phyloP scores from a whole-genome alignment of 2,329 filamentous ascomycete genomes.

The Calonectria ilicicola region DNA sequence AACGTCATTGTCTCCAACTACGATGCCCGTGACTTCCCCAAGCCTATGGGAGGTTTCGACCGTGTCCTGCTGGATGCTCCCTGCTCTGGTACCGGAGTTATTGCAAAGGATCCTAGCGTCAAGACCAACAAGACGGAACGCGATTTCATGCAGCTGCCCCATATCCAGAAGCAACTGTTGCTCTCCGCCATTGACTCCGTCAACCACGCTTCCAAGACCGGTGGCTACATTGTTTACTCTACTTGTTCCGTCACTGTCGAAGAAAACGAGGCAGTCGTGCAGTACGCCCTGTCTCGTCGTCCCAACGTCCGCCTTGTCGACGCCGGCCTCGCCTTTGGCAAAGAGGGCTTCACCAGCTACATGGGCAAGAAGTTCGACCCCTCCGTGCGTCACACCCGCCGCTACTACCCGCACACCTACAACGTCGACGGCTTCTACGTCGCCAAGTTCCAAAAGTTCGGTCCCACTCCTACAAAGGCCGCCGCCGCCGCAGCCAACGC shows the following conservation, averaged over 20 bases:
- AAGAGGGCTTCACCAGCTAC: conserved; percentile 91
- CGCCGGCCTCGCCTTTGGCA: conserved; percentile 89
- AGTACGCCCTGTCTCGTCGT: conserved; percentile 90
- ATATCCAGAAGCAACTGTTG: conserved; percentile 94
- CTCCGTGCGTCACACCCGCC: conserved; percentile 82
- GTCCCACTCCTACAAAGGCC: conserved; percentile 74
- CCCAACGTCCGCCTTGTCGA: conserved; percentile 96
- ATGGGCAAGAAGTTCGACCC: conserved; percentile 93
- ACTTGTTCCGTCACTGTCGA: conserved; percentile 96
- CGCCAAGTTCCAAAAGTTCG: conserved; percentile 95
- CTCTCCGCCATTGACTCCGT: conserved; percentile 95
- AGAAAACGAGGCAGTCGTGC: conserved; percentile 90
- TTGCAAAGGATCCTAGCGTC: conserved; percentile 94
- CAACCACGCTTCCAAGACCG: conserved; percentile 90
- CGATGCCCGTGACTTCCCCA: conserved; percentile 93
- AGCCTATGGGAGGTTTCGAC: conserved; percentile 95
- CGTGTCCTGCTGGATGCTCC: conserved; percentile 94
- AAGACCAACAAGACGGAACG: conserved; percentile 98
- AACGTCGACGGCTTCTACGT: conserved; percentile 99
- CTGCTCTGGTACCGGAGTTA: conserved; percentile 96
- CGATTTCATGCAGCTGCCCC: conserved; percentile 93
- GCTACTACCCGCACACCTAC: conserved; percentile 91
- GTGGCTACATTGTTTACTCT: conserved; percentile 95
- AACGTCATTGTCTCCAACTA: conserved; percentile 97
- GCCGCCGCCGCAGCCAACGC: conserved; percentile 42